Conservation (phyloP, 2,329 filamentous ascomycete genomes). For the Davidsoniella neocaledoniae region DNA sequence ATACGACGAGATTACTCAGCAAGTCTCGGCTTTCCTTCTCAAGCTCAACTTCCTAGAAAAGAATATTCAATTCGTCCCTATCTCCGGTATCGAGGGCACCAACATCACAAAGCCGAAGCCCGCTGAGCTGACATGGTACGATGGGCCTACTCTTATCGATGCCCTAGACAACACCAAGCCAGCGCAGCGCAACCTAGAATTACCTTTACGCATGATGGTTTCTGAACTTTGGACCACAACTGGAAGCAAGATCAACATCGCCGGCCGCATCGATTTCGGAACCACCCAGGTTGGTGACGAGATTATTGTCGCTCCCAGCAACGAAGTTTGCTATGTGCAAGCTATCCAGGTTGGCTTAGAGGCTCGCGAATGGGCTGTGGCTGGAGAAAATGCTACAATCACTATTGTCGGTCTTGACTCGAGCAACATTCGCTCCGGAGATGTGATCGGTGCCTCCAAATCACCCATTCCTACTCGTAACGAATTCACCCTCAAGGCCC, state of each 20-base stretch:
- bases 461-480: constrained; percentile 54
- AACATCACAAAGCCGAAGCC: constrained; percentile 46
- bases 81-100: constrained; percentile 75
- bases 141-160: constrained; percentile 59
- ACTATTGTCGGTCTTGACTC: constrained; percentile 74
- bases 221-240: constrained; percentile 72
- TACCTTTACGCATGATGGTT: constrained; percentile 73
- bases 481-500: constrained; percentile 63
- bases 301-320: constrained; percentile 63
- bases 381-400: constrained; percentile 76
- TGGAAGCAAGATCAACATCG: constrained; percentile 65
- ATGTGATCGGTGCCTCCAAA: constrained; percentile 62
- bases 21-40: constrained; percentile 67
- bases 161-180: constrained; percentile 74
- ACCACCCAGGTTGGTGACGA: constrained; percentile 71
- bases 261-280: constrained; percentile 73
- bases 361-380: constrained; percentile 72
- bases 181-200: constrained; percentile 47
- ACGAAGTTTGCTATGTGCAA: constrained; percentile 67
- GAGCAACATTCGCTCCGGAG: constrained; percentile 64
- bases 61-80: constrained; percentile 74
- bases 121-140: constrained; percentile 53
- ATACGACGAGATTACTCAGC: constrained; percentile 71
- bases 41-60: constrained; percentile 67
- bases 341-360: constrained; percentile 61